Evolutionary conservation across 192 early-diverging fungal species (phyloP).

Genomic region (Globomyces pollinis-pini): DNA sequence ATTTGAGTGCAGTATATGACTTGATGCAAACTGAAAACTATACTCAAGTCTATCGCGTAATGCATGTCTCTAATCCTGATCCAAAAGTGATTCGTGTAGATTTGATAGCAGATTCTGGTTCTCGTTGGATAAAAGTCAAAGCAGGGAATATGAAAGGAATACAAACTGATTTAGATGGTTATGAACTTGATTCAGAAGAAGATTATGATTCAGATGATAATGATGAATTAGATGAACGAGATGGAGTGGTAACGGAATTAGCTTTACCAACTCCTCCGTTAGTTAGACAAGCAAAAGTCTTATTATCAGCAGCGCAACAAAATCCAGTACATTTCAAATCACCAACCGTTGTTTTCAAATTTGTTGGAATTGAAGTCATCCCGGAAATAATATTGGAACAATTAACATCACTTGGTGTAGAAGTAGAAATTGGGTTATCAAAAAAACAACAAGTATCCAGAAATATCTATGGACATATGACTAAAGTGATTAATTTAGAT

Average conservation of each 20-base stretch:
- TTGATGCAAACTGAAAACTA: background rate
- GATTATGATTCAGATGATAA: constrained; percentile 16
- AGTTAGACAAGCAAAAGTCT: constrained; percentile 21
- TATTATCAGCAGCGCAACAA: constrained; percentile 27
- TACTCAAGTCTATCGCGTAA: background rate
- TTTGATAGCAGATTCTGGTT: constrained; percentile 15
- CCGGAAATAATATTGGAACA: constrained; percentile 13
- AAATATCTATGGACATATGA: constrained; percentile 9
- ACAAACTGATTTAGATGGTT: constrained; percentile 6
- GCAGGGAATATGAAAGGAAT: constrained; percentile 25
- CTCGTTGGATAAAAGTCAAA: constrained; percentile 40
- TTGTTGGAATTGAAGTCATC: constrained; percentile 10
- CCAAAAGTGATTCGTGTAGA: constrained; percentile 23
- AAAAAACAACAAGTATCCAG: background rate
- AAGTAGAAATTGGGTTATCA: constrained; percentile 13
- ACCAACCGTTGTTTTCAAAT: constrained; percentile 34
- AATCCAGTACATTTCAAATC: constrained; percentile 26
- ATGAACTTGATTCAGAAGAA: background rate
- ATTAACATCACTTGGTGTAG: constrained; percentile 17
- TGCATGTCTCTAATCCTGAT: background rate
- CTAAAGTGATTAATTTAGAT: constrained; percentile 35
- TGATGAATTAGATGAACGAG: constrained; percentile 13
- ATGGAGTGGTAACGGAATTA: background rate
- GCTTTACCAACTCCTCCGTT: constrained; percentile 14
- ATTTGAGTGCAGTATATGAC: background rate